These are phyloP conservation scores for Mucor plumbeus DNA, from an alignment of 371 early-diverging fungal species.

Conservation along the genomic window DNA sequence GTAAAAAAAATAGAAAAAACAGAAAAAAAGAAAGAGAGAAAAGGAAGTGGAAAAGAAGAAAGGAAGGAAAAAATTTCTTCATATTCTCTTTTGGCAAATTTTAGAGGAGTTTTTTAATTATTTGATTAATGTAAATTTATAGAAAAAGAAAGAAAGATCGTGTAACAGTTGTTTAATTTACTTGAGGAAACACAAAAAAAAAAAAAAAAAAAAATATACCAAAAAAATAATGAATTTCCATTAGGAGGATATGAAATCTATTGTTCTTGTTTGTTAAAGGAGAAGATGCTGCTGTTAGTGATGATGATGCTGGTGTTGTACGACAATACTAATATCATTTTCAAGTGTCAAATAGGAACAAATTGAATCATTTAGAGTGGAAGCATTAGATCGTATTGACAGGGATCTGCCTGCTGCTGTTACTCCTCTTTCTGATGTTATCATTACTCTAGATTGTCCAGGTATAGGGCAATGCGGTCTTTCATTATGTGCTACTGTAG, in stretches of 20 bases:
- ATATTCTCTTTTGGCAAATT: constrained; percentile 3
- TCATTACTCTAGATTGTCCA: neutral
- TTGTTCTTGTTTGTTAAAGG: neutral
- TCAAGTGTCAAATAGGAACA: constrained; percentile 20
- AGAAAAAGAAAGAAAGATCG: constrained; percentile 2
- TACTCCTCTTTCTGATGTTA: neutral
- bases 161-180: constrained; percentile 2
- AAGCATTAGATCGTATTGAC: constrained; percentile 12
- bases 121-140: constrained; percentile 11
- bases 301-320: neutral
- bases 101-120: constrained; percentile 11
- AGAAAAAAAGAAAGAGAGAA: constrained; percentile 11
- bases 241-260: neutral
- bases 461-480: constrained; percentile 22
- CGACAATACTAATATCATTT: constrained; percentile 4
- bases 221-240: neutral
- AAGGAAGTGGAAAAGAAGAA: constrained; percentile 1
- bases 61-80: neutral
- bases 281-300: neutral
- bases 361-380: constrained; percentile 24
- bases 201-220: no score
- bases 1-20: neutral
- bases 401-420: neutral
- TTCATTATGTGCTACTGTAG: constrained; percentile 11
- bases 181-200: neutral